Evolutionary conservation across 2,329 filamentous ascomycete species (phyloP).

Genomic region (Gaeumannomyces tritici): DNA sequence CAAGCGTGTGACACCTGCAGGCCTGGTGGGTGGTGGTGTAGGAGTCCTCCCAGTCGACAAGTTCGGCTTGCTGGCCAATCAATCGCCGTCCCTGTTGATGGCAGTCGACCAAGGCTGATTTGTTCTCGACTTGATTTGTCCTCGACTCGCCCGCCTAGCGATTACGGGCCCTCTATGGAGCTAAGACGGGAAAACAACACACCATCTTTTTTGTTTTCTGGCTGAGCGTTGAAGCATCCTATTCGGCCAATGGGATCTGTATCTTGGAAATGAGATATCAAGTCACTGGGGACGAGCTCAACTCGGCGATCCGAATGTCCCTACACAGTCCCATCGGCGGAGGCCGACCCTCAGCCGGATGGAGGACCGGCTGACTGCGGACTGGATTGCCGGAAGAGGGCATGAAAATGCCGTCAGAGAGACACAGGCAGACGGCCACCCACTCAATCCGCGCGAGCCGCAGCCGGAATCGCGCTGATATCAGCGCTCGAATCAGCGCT

Average conservation of each 20-base stretch:
- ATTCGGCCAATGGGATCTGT: not conserved
- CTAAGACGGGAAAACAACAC: not conserved
- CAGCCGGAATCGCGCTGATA: not conserved
- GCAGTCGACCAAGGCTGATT: no score
- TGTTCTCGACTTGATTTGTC: no score
- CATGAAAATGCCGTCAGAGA: not conserved
- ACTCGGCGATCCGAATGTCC: not conserved
- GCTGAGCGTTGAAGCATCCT: no score
- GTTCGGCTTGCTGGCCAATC: not conserved
- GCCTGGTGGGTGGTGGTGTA: not conserved
- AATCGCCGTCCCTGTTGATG: not conserved
- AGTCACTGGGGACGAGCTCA: no score
- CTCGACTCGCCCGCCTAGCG: not conserved
- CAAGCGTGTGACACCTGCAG: not conserved
- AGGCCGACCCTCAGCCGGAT: not conserved
- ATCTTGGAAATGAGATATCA: not conserved
- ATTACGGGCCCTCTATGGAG: not conserved
- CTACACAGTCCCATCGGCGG: not conserved
- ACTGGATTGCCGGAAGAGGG: not conserved
- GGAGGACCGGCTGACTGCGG: not conserved
- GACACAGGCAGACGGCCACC: not conserved
- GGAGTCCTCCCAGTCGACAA: not conserved
- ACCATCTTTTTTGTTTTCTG: not conserved
- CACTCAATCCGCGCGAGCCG: not conserved
- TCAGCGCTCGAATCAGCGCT: not conserved